Evolutionary conservation across 257 asterid genomes (phyloP).

Genomic region (Solanum tarapatanum): DNA sequence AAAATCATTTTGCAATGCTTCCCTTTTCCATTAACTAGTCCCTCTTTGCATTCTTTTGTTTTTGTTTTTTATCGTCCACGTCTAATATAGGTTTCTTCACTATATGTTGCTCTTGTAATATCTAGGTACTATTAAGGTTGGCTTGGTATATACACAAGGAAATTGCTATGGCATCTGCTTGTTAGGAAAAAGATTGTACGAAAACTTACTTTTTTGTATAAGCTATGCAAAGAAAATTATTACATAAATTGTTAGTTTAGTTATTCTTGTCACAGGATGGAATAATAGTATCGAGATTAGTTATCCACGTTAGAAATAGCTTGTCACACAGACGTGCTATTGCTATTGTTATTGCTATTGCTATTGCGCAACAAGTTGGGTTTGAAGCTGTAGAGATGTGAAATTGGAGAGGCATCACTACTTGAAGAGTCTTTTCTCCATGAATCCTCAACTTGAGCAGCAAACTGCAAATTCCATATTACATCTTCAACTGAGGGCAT

Average conservation of each 20-base stretch:
- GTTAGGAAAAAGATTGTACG: neutral
- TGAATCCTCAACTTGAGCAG: slow-evolving; percentile 77
- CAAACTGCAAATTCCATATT: slow-evolving; percentile 89
- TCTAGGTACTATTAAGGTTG: neutral
- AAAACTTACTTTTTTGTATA: neutral
- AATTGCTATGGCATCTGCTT: neutral
- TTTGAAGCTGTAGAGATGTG: slow-evolving; percentile 35
- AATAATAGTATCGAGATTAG: neutral
- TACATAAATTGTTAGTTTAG: neutral
- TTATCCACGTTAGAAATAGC: neutral
- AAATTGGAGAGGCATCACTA: slow-evolving; percentile 67
- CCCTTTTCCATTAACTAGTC: neutral
- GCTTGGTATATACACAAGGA: neutral
- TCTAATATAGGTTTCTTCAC: neutral
- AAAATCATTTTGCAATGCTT: neutral
- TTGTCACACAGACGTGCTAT: neutral
- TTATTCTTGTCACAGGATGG: neutral
- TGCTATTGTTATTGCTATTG: no score
- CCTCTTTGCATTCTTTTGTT: neutral
- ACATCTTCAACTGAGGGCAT: slow-evolving; percentile 88
- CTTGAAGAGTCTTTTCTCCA: slow-evolving; percentile 24
- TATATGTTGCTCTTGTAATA: neutral
- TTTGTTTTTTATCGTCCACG: neutral
- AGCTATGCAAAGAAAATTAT: neutral
- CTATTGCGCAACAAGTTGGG: slow-evolving; percentile 21